Conservation (phyloP, 2,329 filamentous ascomycete genomes). For the Colletotrichum sp. region DNA sequence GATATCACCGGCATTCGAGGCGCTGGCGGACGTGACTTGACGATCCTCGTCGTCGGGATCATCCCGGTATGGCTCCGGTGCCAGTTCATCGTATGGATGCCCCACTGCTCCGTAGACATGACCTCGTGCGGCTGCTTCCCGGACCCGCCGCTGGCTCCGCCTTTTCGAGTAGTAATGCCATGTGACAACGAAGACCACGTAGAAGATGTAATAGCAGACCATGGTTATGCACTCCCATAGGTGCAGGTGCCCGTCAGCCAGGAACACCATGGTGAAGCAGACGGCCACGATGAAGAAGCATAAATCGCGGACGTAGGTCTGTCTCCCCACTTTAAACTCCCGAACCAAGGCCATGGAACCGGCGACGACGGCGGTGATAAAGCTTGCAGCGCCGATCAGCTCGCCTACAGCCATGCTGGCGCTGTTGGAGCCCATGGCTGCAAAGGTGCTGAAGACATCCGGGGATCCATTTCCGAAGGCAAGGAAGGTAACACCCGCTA, state of each 20-base stretch:
- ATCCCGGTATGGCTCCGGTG: conserved; percentile 67
- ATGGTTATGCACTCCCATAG: conserved; percentile 91
- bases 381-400: conserved; percentile 90
- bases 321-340: conserved; percentile 89
- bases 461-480: conserved; percentile 98
- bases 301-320: conserved; percentile 90
- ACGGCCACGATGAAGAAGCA: conserved; percentile 90
- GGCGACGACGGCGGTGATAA: conserved; percentile 95
- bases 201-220: conserved; percentile 91
- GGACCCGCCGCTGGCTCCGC: conserved; percentile 62
- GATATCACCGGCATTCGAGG: conserved; percentile 38
- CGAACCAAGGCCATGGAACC: conserved; percentile 97
- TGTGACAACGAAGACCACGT: conserved; percentile 83
- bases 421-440: conserved; percentile 95
- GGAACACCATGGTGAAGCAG: conserved; percentile 83
- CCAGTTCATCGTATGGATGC: conserved; percentile 57
- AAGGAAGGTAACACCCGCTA: conserved; percentile 94
- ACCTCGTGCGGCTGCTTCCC: conserved; percentile 74
- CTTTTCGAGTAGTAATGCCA: conserved; percentile 89
- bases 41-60: conserved; percentile 52
- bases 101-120: conserved; percentile 70
- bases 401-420: conserved; percentile 97
- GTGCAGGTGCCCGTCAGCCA: conserved; percentile 83
- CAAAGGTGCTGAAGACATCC: conserved; percentile 98
- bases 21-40: conserved; percentile 21